Conservation (phyloP, 2,329 filamentous ascomycete species). For the Fonsecaea erecta region DNA sequence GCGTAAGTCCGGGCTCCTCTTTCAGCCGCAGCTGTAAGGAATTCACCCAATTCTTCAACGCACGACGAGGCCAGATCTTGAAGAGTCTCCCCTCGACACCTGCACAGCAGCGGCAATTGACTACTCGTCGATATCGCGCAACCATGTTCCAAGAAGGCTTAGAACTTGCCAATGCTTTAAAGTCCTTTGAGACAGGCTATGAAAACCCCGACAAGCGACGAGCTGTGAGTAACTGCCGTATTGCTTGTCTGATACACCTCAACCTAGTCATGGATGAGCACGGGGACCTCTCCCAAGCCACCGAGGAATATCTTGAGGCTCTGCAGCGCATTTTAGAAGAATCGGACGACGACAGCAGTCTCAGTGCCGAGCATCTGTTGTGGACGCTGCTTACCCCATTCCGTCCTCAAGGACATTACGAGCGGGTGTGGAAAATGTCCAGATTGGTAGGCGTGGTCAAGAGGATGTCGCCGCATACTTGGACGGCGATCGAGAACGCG, state of each 20-base stretch:
- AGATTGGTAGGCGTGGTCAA: constrained; percentile 24
- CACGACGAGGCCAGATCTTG: constrained; percentile 10
- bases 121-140: background rate
- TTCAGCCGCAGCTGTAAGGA: constrained; percentile 20
- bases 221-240: constrained; percentile 24
- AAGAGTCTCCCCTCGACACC: constrained; percentile 22
- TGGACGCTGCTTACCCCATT: constrained; percentile 23
- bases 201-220: constrained; percentile 22
- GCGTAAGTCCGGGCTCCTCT: background rate
- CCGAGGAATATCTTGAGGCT: constrained; percentile 14
- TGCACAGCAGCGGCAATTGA: constrained; percentile 14
- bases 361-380: constrained; percentile 25
- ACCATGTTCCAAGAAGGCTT: constrained; percentile 17
- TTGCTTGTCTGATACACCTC: constrained; percentile 25
- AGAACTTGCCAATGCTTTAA: constrained; percentile 9
- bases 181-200: constrained; percentile 7
- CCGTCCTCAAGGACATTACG: constrained; percentile 8
- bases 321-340: constrained; percentile 22
- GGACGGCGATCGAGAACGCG: constrained; percentile 18
- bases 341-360: constrained; percentile 23
- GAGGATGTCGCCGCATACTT: constrained; percentile 9
- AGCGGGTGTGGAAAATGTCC: constrained; percentile 22
- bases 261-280: constrained; percentile 24
- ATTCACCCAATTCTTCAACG: constrained; percentile 17
- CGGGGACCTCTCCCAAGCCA: constrained; percentile 19